Evolutionary conservation across 2,329 filamentous ascomycete genomes (phyloP).

Genomic region (Rhinocladiella similis): DNA sequence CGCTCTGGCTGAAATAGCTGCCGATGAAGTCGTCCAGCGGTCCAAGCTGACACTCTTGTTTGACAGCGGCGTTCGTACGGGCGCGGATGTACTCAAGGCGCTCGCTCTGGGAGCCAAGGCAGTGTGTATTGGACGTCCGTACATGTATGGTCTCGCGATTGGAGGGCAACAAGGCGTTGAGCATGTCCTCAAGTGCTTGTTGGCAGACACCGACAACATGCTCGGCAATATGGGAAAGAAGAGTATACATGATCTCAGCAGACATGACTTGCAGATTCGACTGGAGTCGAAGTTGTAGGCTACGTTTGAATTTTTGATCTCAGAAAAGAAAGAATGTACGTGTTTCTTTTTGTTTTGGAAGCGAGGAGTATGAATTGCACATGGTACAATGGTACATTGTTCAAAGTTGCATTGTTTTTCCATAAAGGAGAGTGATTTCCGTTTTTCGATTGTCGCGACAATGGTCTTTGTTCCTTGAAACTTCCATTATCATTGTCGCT

Average conservation of each 20-base stretch:
- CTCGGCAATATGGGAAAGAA: constrained; percentile 30
- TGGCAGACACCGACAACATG: constrained; percentile 44
- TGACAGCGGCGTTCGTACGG: constrained; percentile 52
- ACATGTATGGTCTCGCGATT: constrained; percentile 58
- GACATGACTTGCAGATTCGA: constrained; percentile 26
- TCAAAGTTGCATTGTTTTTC: too few relatives aligned
- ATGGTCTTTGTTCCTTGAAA: too few relatives aligned
- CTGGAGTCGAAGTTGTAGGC: constrained; percentile 22
- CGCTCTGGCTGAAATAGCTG: constrained; percentile 61
- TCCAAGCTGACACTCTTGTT: constrained; percentile 47
- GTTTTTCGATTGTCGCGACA: too few relatives aligned
- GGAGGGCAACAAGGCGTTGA: constrained; percentile 55
- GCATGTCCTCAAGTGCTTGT: constrained; percentile 50
- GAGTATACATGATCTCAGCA: constrained; percentile 25
- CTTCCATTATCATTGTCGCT: too few relatives aligned
- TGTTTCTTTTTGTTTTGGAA: background rate
- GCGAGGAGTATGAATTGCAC: too few relatives aligned
- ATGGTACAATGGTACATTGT: too few relatives aligned
- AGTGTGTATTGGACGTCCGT: constrained; percentile 59
- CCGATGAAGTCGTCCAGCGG: constrained; percentile 42
- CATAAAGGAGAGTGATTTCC: too few relatives aligned
- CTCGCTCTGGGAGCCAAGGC: constrained; percentile 57
- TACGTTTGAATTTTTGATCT: background rate
- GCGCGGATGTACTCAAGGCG: constrained; percentile 54
- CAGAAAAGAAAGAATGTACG: background rate